These are phyloP conservation scores for Pseudocercospora crystallina DNA, from an alignment of 2,329 filamentous ascomycete genomes.

Conservation along the genomic window DNA sequence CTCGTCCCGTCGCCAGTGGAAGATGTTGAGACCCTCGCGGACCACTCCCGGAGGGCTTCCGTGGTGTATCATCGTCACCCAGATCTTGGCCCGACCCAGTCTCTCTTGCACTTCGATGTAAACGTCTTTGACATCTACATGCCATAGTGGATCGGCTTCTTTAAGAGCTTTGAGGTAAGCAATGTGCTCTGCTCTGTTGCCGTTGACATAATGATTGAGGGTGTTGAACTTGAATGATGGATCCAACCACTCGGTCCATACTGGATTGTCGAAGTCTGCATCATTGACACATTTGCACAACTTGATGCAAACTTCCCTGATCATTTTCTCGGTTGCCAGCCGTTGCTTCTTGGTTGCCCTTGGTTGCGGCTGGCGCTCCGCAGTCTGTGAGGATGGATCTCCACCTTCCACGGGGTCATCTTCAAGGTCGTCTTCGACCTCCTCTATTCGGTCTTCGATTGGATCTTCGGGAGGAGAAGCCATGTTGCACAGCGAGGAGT, in stretches of 20 bases:
- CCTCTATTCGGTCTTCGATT: too few relatives aligned
- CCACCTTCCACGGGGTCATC: not conserved
- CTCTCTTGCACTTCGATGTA: constrained; percentile 11
- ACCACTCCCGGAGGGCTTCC: constrained; percentile 8
- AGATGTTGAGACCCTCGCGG: constrained; percentile 8
- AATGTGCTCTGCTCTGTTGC: not conserved
- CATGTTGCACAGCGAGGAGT: too few relatives aligned
- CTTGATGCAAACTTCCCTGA: not conserved
- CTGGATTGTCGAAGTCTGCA: not conserved
- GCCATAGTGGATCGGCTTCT: not conserved
- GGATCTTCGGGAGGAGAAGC: too few relatives aligned
- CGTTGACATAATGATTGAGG: not conserved
- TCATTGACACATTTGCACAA: not conserved
- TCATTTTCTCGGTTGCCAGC: not conserved
- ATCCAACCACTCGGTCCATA: not conserved
- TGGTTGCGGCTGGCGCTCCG: not conserved
- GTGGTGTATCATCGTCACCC: constrained; percentile 7
- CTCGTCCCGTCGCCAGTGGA: constrained; percentile 3
- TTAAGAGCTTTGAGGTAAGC: constrained; percentile 1
- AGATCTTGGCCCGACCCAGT: constrained; percentile 7
- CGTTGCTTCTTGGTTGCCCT: constrained; percentile 7
- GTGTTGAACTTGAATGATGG: constrained; percentile 6
- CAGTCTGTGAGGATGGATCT: not conserved
- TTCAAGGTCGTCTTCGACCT: too few relatives aligned
- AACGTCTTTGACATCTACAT: not conserved